phyloP scores from a whole-genome alignment of 495 filamentous ascomycete genomes.

The Daldinia childiae region DNA sequence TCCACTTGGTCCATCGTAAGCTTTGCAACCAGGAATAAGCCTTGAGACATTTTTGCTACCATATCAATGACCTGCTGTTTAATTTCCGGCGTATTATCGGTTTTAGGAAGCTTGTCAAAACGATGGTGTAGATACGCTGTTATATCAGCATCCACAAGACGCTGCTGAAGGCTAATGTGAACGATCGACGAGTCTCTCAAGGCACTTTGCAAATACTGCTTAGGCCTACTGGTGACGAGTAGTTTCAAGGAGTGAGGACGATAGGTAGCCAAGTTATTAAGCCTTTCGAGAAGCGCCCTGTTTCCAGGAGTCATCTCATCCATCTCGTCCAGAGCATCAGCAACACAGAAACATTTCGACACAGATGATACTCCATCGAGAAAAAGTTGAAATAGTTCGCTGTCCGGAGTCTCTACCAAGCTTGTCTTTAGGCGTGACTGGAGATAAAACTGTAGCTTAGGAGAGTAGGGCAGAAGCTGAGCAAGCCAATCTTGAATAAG shows the following conservation, averaged over 20 bases:
- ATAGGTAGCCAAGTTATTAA: neutral
- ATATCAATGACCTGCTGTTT: neutral
- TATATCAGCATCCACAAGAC: neutral
- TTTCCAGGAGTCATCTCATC: neutral
- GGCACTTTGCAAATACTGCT: neutral
- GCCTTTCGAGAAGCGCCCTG: neutral
- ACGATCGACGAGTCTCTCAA: neutral
- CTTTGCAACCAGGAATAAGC: neutral
- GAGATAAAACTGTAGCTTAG: neutral
- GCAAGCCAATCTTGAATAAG: neutral
- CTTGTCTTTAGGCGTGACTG: neutral
- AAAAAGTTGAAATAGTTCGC: neutral
- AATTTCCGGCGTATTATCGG: neutral
- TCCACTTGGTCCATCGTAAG: constrained; percentile 1
- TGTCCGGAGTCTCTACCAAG: neutral
- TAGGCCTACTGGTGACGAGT: neutral
- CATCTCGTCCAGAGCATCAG: neutral
- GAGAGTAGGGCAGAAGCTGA: constrained; percentile 1
- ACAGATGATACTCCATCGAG: neutral
- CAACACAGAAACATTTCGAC: neutral
- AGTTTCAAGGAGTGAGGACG: neutral
- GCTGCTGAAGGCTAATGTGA: neutral
- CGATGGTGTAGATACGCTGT: neutral
- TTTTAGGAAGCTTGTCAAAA: neutral
- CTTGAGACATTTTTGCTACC: constrained; percentile 1